Evolutionary conservation across 2,329 filamentous ascomycete genomes (phyloP).

Genomic region (Alternaria postmessia): DNA sequence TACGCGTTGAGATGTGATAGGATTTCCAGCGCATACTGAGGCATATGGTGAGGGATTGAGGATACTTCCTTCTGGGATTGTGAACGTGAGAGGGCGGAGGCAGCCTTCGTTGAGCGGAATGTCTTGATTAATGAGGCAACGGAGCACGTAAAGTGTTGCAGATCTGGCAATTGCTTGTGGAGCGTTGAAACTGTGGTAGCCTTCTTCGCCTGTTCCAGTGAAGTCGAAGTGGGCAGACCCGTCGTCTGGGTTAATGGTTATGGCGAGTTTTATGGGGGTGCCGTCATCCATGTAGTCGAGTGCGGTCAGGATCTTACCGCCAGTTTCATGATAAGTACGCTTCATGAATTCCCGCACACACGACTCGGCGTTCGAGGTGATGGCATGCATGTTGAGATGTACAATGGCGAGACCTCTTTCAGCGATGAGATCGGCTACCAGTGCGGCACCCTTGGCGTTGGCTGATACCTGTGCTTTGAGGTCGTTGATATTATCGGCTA

Average conservation of each 20-base stretch:
- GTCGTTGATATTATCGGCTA: slow-evolving; percentile 48
- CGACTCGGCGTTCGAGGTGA: neutral
- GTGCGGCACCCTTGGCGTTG: slow-evolving; percentile 45
- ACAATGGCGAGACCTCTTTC: slow-evolving; percentile 33
- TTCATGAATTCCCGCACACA: neutral
- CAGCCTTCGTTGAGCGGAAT: slow-evolving; percentile 50
- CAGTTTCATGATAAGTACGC: neutral
- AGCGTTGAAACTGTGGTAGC: slow-evolving; percentile 49
- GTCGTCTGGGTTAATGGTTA: neutral
- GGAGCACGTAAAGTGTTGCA: slow-evolving; percentile 38
- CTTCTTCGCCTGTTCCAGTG: slow-evolving; percentile 50
- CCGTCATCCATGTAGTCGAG: neutral
- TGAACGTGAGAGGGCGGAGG: slow-evolving; percentile 35
- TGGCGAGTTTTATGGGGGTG: neutral
- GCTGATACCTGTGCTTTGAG: slow-evolving; percentile 49
- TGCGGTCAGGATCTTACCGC: neutral
- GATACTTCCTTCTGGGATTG: slow-evolving; percentile 37
- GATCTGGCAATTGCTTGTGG: slow-evolving; percentile 51
- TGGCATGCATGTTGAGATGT: neutral
- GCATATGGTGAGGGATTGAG: slow-evolving; percentile 38
- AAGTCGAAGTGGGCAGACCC: slow-evolving; percentile 50
- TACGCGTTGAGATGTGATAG: slow-evolving; percentile 43
- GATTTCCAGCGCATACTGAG: slow-evolving; percentile 43
- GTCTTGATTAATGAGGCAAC: slow-evolving; percentile 40
- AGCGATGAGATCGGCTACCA: slow-evolving; percentile 48